Percentiles rank a stretch among this genome's conserved stretches.
These are phyloP conservation scores for Colletotrichum echinochloae DNA, from an alignment of 2,329 filamentous ascomycete species.

Conservation along the genomic window DNA sequence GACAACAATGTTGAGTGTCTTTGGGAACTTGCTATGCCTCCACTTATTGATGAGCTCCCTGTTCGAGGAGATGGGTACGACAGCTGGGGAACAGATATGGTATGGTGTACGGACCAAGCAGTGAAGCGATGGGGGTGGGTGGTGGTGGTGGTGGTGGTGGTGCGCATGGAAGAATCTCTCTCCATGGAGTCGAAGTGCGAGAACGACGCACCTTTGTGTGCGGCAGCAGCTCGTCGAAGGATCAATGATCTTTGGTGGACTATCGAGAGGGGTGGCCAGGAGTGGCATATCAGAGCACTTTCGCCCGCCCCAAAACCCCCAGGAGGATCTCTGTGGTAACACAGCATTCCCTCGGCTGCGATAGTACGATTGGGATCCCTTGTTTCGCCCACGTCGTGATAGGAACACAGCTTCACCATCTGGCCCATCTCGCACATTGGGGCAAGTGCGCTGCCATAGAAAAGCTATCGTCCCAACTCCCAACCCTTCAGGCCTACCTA, in stretches of 20 bases:
- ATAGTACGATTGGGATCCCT: constrained; percentile 4
- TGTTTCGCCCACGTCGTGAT: constrained; percentile 5
- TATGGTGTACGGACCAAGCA: constrained; percentile 19
- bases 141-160: not conserved
- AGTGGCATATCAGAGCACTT: constrained; percentile 9
- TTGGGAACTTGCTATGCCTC: not conserved
- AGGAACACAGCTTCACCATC: not conserved
- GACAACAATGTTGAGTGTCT: constrained; percentile 15
- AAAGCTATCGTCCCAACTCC: too few species aligned
- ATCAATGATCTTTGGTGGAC: too few species aligned
- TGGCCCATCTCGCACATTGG: not conserved
- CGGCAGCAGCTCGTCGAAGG: too few species aligned
- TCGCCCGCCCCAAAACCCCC: constrained; percentile 16
- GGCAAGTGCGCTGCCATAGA: not conserved
- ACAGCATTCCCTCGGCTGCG: constrained; percentile 20
- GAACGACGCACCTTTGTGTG: too few species aligned
- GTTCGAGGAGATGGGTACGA: not conserved
- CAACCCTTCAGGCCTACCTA: not conserved
- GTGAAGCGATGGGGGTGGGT: constrained; percentile 11
- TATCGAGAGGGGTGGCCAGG: too few species aligned
- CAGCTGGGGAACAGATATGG: constrained; percentile 2
- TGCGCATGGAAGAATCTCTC: not conserved
- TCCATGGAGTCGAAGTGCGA: not conserved
- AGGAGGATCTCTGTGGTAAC: not conserved
- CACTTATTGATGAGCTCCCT: constrained; percentile 2